Evolutionary conservation across 1,284 basidiomycete genomes (phyloP).

Genomic region (Paramarasmius palmivorus): DNA sequence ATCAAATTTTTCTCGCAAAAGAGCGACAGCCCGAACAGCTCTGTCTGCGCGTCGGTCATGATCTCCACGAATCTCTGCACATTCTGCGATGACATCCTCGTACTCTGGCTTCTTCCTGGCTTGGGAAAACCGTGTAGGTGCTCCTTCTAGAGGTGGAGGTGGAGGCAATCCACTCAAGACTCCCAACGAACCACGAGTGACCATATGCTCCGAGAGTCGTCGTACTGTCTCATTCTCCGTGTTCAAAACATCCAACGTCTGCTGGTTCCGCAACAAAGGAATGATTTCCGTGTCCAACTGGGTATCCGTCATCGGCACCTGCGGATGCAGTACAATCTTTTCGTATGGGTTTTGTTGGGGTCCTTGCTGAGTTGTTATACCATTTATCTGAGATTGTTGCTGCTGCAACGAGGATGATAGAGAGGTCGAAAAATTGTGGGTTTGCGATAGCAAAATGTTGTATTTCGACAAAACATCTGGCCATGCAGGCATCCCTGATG

Average conservation of each 20-base stretch:
- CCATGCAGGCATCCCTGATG: conserved; percentile 67
- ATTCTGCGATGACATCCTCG: conserved; percentile 65
- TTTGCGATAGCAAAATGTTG: conserved; percentile 77
- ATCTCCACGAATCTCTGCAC: conserved; percentile 59
- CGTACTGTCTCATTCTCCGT: conserved; percentile 70
- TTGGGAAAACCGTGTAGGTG: conserved; percentile 8
- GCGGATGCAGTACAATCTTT: conserved; percentile 66
- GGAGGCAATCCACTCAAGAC: conserved; percentile 38
- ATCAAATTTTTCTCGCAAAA: conserved; percentile 75
- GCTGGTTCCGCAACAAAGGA: conserved; percentile 71
- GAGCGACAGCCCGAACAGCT: conserved; percentile 68
- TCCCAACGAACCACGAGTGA: conserved; percentile 57
- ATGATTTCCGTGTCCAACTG: conserved; percentile 72
- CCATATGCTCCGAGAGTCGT: conserved; percentile 65
- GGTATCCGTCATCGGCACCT: conserved; percentile 52
- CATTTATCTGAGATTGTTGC: not conserved
- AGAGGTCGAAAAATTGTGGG: conserved; percentile 67
- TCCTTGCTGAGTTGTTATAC: conserved; percentile 15
- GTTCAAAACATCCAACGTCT: conserved; percentile 70
- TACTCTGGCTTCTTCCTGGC: conserved; percentile 41
- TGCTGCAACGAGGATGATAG: conserved; percentile 26
- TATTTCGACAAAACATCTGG: conserved; percentile 82
- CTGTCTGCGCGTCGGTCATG: conserved; percentile 74
- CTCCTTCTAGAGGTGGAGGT: conserved; percentile 21
- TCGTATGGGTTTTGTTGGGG: conserved; percentile 49